Evolutionary conservation across 768 basidiomycete genomes (phyloP).

Genomic region (Dioszegia crocea): DNA sequence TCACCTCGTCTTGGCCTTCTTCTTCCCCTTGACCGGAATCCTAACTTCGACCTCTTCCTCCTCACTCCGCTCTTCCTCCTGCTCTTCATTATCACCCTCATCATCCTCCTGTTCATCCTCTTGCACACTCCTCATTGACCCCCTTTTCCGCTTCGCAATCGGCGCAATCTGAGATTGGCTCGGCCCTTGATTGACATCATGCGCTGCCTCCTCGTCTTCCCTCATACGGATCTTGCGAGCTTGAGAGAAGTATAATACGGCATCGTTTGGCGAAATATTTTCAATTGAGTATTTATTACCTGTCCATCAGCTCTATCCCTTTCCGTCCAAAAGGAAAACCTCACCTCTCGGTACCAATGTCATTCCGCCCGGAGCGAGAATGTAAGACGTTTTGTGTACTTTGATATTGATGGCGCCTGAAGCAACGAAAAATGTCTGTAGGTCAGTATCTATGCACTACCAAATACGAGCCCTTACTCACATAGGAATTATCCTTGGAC

Average conservation of each 20-base stretch:
- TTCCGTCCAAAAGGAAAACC: conserved; percentile 15
- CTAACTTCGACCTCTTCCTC: conserved; percentile 4
- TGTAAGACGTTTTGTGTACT: conserved; percentile 71
- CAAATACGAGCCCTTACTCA: conserved; percentile 52
- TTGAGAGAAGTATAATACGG: conserved; percentile 86
- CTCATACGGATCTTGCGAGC: conserved; percentile 54
- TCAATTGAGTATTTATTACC: conserved; percentile 88
- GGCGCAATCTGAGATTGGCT: background rate
- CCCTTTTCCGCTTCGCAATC: background rate
- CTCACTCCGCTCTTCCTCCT: conserved; percentile 10
- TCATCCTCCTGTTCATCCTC: conserved; percentile 6
- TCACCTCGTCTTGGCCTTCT: conserved; percentile 1
- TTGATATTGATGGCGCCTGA: conserved; percentile 84
- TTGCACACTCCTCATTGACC: background rate
- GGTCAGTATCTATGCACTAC: background rate
- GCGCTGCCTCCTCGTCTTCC: conserved; percentile 30
- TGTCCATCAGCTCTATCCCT: conserved; percentile 41
- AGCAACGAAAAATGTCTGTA: conserved; percentile 71
- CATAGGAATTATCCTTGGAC: conserved; percentile 90
- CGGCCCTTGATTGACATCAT: background rate
- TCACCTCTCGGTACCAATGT: conserved; percentile 86
- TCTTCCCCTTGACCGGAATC: background rate
- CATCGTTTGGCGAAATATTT: conserved; percentile 64
- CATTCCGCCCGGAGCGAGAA: conserved; percentile 76
- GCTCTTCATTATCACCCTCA: conserved; percentile 9